Base-by-base conservation (phyloP, 2,329 filamentous ascomycete genomes). In the Pseudogymnoascus sp. region DNA sequence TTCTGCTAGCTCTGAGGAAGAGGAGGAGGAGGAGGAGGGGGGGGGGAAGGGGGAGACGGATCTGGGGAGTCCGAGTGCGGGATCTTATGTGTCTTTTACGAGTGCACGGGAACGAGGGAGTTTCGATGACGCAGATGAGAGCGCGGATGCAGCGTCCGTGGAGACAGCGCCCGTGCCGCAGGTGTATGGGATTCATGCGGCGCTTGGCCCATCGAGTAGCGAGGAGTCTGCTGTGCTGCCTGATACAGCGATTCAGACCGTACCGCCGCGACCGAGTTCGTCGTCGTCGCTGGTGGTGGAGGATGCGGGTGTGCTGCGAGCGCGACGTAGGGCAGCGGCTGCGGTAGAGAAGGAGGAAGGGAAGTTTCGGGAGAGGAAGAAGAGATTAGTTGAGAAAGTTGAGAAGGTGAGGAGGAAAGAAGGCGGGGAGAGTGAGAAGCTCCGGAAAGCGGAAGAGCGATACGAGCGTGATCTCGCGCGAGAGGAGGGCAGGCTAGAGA, bases 401-500 rank as follows among this genome's bases (percentile, higher is more conserved):
- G 77, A 77, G n/a, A 80, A 81, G 67, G 78, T 82, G 61, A 79
- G 80, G 18, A 77, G 82, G 65, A 82, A 79, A 50, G 73, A 76
- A 35, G 68, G 74, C 31, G 76, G 71, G 31, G 76, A 72, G 25
- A 79, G 79, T 1, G 44, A 50, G 6, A 50, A 50, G 4, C 11
- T 84, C 4, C 78, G 80, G 31, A 88, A 85, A 71, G 78, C 85
- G 6, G 80, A 82, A 31, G 84, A 87, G 70, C 86, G 83, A 70
- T 84, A 89, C 72, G 81, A 84, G 53, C 79, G 77, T 59, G 85
- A 88, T 66, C 72, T 86, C 0, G 82, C 83, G 47, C 89, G 87
- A 70, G 83, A 87, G 61, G 83, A 88, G 67, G 85, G 85, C 56
- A 87, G 86, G 67, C 86, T 87, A 68, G 80, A 82, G 66, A 80